Evolutionary conservation across 257 asterid genomes (phyloP).

Genomic region (Solanum bukasovii): DNA sequence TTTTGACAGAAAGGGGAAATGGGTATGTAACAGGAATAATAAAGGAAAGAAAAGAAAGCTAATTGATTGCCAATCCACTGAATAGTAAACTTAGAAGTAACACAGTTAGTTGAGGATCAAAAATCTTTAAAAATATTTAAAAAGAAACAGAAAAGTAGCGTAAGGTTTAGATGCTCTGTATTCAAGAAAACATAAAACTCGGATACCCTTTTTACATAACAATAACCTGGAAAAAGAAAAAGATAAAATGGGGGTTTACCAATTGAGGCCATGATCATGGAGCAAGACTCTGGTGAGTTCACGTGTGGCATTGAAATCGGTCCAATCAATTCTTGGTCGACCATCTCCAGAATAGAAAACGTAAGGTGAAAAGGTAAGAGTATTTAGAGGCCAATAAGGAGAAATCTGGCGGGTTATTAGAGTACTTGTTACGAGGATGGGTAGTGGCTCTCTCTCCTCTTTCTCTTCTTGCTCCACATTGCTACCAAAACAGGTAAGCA

Average conservation of each 20-base stretch:
- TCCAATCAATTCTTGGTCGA: conserved; percentile 86
- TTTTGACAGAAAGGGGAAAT: not conserved
- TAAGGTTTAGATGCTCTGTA: not conserved
- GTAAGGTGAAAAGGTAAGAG: conserved; percentile 48
- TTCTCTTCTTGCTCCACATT: conserved; percentile 70
- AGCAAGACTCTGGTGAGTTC: conserved; percentile 72
- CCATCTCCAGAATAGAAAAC: conserved; percentile 58
- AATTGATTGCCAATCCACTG: not conserved
- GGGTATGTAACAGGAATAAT: not conserved
- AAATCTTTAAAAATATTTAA: not conserved
- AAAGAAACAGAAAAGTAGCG: not conserved
- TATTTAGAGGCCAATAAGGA: conserved; percentile 47
- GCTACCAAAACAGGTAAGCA: not conserved
- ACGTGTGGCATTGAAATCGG: conserved; percentile 91
- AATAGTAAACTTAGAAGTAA: not conserved
- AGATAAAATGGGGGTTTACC: conserved; percentile 16
- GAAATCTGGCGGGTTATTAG: conserved; percentile 82
- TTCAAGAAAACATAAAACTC: not conserved
- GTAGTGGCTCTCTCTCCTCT: conserved; percentile 36
- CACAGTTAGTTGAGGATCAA: not conserved
- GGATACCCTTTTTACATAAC: not conserved
- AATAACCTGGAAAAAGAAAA: not conserved
- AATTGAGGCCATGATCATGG: conserved; percentile 60
- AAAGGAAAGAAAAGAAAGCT: not conserved
- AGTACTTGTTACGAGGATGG: conserved; percentile 70